Conservation (phyloP, 768 basidiomycete species). For the Psilocybe tampanensis region DNA sequence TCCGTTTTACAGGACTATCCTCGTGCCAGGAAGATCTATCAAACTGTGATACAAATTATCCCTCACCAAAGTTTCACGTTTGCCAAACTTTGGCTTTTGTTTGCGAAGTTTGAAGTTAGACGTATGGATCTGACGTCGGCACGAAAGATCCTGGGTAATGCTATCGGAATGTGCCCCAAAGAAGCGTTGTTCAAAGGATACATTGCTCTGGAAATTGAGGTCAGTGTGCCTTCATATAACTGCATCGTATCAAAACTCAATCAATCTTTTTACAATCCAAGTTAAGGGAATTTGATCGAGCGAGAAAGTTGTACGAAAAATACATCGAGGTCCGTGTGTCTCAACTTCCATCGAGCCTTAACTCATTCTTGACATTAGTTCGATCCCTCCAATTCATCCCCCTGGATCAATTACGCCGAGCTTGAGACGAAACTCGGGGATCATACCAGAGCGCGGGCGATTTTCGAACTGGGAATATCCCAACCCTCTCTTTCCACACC, state of each 20-base stretch:
- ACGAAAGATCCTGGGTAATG: slow-evolving; percentile 83
- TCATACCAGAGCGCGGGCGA: slow-evolving; percentile 82
- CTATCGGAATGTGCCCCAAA: slow-evolving; percentile 94
- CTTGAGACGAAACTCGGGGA: slow-evolving; percentile 87
- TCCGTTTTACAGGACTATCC: slow-evolving; percentile 61
- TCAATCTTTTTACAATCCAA: slow-evolving; percentile 25
- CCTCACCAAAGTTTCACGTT: slow-evolving; percentile 97
- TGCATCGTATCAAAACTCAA: background rate
- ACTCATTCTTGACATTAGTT: slow-evolving; percentile 43
- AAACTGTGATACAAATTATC: slow-evolving; percentile 82
- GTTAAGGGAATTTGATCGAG: slow-evolving; percentile 93
- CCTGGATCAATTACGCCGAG: slow-evolving; percentile 95
- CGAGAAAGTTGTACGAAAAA: slow-evolving; percentile 88
- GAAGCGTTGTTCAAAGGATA: slow-evolving; percentile 94
- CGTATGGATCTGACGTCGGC: slow-evolving; percentile 83
- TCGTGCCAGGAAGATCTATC: slow-evolving; percentile 87
- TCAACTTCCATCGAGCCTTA: background rate
- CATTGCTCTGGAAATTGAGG: slow-evolving; percentile 88
- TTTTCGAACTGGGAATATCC: slow-evolving; percentile 90
- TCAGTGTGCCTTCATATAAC: slow-evolving; percentile 31
- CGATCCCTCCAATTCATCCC: slow-evolving; percentile 85
- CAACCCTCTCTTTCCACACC: slow-evolving; percentile 87
- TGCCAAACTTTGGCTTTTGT: slow-evolving; percentile 94
- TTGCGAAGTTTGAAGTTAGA: slow-evolving; percentile 88
- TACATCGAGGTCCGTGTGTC: slow-evolving; percentile 74